Evolutionary conservation across 805 yeast species (phyloP), one percentile per base, ranked within the genome.

Genomic region (Yarrowia sp.): DNA sequence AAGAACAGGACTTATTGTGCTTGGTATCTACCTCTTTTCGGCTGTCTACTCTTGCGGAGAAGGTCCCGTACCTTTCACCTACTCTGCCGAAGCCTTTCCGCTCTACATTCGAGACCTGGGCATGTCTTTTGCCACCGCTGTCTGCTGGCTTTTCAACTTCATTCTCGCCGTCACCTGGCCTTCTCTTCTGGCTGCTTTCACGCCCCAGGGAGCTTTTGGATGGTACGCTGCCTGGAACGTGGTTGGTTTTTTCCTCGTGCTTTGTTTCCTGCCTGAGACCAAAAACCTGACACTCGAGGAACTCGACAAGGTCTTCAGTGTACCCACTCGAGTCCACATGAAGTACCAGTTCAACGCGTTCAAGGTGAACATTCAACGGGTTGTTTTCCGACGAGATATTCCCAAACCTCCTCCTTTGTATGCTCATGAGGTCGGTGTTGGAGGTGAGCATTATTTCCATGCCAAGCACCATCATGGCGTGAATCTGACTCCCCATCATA

Each of bases 51-150:
- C 96, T 0, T 84, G 89, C 3, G 93, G 96, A 64, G 90, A 88
- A 74, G 96, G 96, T 48, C 96, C 95, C 14, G 95, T 90, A 49
- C 96, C 96, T 3, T 90, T 90, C 78, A 88, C 95, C 2, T 89
- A 90, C 72, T 86, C 92, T 24, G 96, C 96, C 10, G 96, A 90
- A 75, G 89, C 88, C 70, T 83, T 88, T 78, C 90, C 93, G 67
- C 79, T 89, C 71, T 87, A 88, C 71, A 83, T 89, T 67, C 84
- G 96, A 76, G 92, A 90, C 69, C 77, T 89, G 62, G 92, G 93
- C 63, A 87, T 90, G 86, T 85, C 92, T 2, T 79, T 86, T 68
- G 93, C 92, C 30, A 86, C 92, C 32, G 90, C 90, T 24, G 69
- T 71, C 12, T 66, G 71, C 21, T 81, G 84, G 84, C 81, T 80